Evolutionary conservation across 495 filamentous ascomycete species (phyloP), one percentile per base, ranked within the genome.

Genomic region (Cryomyces minteri): DNA sequence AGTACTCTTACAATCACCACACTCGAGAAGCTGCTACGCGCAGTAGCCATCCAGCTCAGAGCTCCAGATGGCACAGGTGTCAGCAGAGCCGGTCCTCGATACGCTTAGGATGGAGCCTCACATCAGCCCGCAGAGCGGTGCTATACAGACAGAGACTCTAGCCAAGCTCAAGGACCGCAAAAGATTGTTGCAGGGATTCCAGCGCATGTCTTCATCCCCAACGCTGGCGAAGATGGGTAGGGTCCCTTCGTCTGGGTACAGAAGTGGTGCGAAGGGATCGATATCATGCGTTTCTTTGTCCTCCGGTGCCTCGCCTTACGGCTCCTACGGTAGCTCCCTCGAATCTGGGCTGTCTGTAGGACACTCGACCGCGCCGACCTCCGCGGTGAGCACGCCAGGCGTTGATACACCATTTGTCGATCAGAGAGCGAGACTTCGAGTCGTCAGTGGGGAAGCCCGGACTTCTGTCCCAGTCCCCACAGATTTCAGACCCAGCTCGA

Each of bases 131-230:
- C 18, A 25, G 18, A 25, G 18, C 18, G 18, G 18, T 25, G 18
- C 18, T 25, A 25, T 25, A 25, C 18, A 25, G 18, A 25, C 18
- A 25, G 18, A 25, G 18, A 25, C 18, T 25, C 18, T 25, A 25
- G 34, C 52, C 4, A 90, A 84, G 62, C 67, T 77, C 41, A 86
- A 78, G 58, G 79, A 82, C 25, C 73, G 83, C 32, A 76, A 78
- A 46, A 77, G 77, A 43, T 64, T 96, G 37, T 62, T 94, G 18
- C 78, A 84, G 48, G 77, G 76, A 41, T 71, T 98, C 41, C 79
- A 92, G 53, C 82, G 86, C 38, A 90, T 96, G 48, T 82, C 87
- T 11, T 95, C 90, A 2, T 86, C 82, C 2, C 81, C 84, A 7
- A 80, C 83, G 25, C 64, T 96, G 30, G 62, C 71, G 31, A 74